A percentile compares a stretch with the other conserved stretches of the same genome.
These are phyloP conservation scores for Leccinum solheimii DNA, from an alignment of 1,284 basidiomycete species.

Conservation along the genomic window DNA sequence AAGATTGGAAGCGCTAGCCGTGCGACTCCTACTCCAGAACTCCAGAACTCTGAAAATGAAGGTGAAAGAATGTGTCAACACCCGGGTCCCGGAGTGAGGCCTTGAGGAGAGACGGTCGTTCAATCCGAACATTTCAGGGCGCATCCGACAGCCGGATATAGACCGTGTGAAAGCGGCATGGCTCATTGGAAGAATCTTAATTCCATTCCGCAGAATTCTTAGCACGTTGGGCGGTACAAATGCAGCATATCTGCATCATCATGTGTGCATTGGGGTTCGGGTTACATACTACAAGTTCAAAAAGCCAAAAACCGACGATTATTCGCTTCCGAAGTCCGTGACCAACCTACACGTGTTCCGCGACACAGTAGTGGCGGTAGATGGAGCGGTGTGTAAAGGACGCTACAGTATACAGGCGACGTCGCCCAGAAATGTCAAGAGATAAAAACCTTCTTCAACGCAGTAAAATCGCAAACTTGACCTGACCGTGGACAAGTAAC, in stretches of 20 bases:
- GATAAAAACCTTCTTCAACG: constrained; percentile 85
- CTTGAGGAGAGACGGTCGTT: neutral
- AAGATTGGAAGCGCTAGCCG: neutral
- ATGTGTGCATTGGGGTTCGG: constrained; percentile 13
- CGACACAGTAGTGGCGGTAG: constrained; percentile 1
- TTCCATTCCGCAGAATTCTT: constrained; percentile 20
- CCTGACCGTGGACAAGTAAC: constrained; percentile 84
- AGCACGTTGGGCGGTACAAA: constrained; percentile 26
- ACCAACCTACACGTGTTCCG: constrained; percentile 17
- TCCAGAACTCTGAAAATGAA: constrained; percentile 10
- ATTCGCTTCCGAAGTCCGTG: constrained; percentile 29
- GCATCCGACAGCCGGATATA: neutral
- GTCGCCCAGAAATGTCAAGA: constrained; percentile 44
- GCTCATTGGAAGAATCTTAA: constrained; percentile 23
- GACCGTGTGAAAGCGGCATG: constrained; percentile 19
- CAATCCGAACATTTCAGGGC: neutral
- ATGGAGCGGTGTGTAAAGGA: neutral
- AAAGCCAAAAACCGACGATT: constrained; percentile 16
- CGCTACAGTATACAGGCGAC: neutral
- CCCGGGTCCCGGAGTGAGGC: neutral
- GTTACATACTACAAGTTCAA: constrained; percentile 25
- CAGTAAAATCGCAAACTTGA: constrained; percentile 61
- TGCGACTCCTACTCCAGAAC: neutral
- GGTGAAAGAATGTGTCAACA: constrained; percentile 1
- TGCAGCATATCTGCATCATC: constrained; percentile 7